Percentiles rank a stretch among this genome's conserved stretches.
Conservation (phyloP, 495 filamentous ascomycete genomes). For the Penicillium angulare region DNA sequence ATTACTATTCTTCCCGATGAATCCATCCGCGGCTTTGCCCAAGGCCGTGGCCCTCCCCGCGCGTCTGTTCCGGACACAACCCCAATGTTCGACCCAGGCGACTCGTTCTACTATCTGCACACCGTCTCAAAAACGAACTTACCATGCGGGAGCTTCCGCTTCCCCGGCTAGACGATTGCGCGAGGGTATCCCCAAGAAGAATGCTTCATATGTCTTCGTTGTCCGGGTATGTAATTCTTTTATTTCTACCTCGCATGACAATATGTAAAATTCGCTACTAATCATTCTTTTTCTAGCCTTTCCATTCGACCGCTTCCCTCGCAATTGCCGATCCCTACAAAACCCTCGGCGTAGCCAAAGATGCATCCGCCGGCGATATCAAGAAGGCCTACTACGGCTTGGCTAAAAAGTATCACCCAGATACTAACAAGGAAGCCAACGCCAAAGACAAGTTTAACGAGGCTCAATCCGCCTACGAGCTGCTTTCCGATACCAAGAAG, state of each 20-base stretch:
- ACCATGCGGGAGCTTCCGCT: conserved; percentile 25
- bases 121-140: conserved; percentile 25
- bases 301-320: conserved; percentile 67
- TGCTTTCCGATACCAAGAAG: conserved; percentile 89
- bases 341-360: conserved; percentile 77
- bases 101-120: conserved; percentile 19
- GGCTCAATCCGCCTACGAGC: conserved; percentile 87
- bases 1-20: conserved; percentile 34
- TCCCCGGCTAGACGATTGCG: conserved; percentile 24
- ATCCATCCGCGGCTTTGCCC: conserved; percentile 42
- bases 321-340: conserved; percentile 82
- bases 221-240: conserved; percentile 30
- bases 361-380: conserved; percentile 79
- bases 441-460: conserved; percentile 95
- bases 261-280: too few relatives aligned
- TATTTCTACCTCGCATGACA: too few relatives aligned
- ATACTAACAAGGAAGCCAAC: conserved; percentile 89
- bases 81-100: conserved; percentile 36
- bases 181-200: conserved; percentile 24
- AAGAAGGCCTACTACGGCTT: conserved; percentile 98
- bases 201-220: conserved; percentile 13
- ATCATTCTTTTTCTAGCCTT: conserved; percentile 52
- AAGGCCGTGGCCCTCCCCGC: conserved; percentile 48
- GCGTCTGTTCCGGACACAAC: conserved; percentile 40
- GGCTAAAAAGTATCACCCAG: conserved; percentile 97